Base-by-base conservation (phyloP, 768 basidiomycete genomes). In the Kwoniella sp. region DNA sequence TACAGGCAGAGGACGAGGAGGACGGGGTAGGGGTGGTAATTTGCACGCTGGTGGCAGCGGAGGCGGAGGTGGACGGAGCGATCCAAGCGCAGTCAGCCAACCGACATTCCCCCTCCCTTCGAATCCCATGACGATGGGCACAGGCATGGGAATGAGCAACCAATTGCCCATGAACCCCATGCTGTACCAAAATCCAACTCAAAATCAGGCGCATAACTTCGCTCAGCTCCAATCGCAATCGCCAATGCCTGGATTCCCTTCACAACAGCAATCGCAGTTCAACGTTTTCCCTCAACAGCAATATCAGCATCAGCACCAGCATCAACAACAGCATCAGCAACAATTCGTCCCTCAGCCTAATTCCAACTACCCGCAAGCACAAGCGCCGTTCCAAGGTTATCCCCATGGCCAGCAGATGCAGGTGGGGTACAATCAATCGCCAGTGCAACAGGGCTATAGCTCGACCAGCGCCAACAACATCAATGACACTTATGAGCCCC, bases 401-500 rank as follows among this genome's bases (percentile, higher is more conserved):
- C 31, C 50, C 37, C 34, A 26, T 15, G 23, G 34, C 13, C 34
- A 34, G 13, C 34, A 34, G n/a, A n/a, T n/a, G 34, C 34, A 34
- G 7, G 13, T 34, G 34, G 34, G 34, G 34, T 45, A 45, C 41
- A 8, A 8, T 3, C 41, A 45, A 45, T 11, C 41, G 41, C 52
- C 58, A 15, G n/a, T 34, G 28, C 59, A 52, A 22, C 57, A 60
- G 58, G 20, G 23, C 1, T 25, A 51, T 20, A 20, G 2, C 9
- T 13, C 55, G 4, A 11, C 5, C 5, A 4, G 20, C 3, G 1
- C n/a, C 30, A 1, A 60, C 48, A 20, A 4, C 15, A 45, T 11
- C 17, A 34, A 59, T 12, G 66, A 67, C 45, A 28, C 55, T n/a
- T 58, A 61, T 31, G 55, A 61, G 58, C 55, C 60, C n/a, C 55